A percentile compares a stretch with the other conserved stretches of the same genome.
Evolutionary conservation across 371 early-diverging fungal species (phyloP).

Genomic region (Mortierella sp.): DNA sequence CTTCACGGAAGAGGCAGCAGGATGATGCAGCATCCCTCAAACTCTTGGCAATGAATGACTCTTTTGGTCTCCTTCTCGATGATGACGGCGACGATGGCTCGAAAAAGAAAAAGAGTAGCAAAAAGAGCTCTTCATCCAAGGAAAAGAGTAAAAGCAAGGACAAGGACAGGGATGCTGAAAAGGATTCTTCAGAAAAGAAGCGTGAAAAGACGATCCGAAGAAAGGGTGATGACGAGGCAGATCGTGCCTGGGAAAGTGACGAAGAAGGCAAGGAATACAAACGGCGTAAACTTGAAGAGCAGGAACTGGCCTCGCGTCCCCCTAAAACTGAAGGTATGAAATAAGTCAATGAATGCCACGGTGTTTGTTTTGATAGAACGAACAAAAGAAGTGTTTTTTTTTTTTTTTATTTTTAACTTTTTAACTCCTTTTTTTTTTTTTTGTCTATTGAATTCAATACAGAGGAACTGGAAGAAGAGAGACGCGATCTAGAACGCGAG

Average conservation of each 20-base stretch:
- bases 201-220: conserved; percentile 41
- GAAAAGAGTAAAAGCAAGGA: conserved; percentile 30
- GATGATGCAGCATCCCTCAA: conserved; percentile 57
- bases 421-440: neutral
- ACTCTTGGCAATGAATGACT: conserved; percentile 68
- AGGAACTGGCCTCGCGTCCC: conserved; percentile 51
- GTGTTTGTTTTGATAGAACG: neutral
- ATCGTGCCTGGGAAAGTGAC: conserved; percentile 64
- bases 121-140: conserved; percentile 20
- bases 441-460: neutral
- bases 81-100: conserved; percentile 51
- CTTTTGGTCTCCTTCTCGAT: conserved; percentile 65
- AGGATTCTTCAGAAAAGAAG: conserved; percentile 16
- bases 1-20: conserved; percentile 63
- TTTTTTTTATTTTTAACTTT: neutral
- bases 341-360: neutral
- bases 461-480: conserved; percentile 48
- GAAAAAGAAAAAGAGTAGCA: conserved; percentile 33
- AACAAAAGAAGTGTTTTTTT: neutral
- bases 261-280: conserved; percentile 70
- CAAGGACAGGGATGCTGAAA: conserved; percentile 43
- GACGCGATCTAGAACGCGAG: conserved; percentile 63
- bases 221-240: conserved; percentile 57
- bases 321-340: conserved; percentile 48
- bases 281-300: conserved; percentile 56